Evolutionary conservation across 129 eudicot species (phyloP), one percentile per base, ranked within the genome.

Genomic region (Kitagawia praeruptora): DNA sequence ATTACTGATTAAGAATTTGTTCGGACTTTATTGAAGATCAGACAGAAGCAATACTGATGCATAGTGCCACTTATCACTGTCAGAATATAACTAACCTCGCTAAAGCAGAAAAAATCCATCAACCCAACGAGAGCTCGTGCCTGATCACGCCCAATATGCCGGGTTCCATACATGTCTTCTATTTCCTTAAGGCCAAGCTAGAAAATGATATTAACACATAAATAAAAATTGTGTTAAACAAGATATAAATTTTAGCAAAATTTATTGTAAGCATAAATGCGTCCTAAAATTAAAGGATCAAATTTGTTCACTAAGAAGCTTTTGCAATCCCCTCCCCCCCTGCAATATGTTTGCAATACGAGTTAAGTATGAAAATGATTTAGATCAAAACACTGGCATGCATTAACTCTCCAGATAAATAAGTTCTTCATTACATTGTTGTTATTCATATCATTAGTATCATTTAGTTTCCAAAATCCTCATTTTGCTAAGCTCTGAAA

Each of bases 41-140:
- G 8, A 75, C 58, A 12, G 5, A 75, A 2, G 18, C 27, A 63
- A 25, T 67, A 7, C n/a, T 46, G 47, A 21, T 28, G 63, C 25
- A 46, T 41, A 72, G 37, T 53, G 45, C 48, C 42, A 77, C 27
- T 54, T n/a, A 71, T 77, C 54, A 21, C 31, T 34, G 53, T 76
- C 19, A 46, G 54, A 64, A 77, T 63, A 76, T 40, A 41, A 89
- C 89, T 1, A 87, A 95, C 97, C 98, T 95, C 98, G 51, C 98
- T 95, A 82, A 95, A 95, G 90, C 98, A 95, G 85, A 95, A 95
- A 86, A 95, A 88, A 84, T 95, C 98, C 98, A 92, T 92, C 89
- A 95, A 90, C 63, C 98, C 90, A 66, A 92, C 97, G 21, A 95
- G 98, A 37, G 87, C 89, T 4, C 97, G 88, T 70, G 97, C 97